A percentile compares a stretch with the other conserved stretches of the same genome.
These are phyloP conservation scores for Crithidia acanthocephali DNA, from an alignment of 208 protist genomes.

Conservation along the genomic window DNA sequence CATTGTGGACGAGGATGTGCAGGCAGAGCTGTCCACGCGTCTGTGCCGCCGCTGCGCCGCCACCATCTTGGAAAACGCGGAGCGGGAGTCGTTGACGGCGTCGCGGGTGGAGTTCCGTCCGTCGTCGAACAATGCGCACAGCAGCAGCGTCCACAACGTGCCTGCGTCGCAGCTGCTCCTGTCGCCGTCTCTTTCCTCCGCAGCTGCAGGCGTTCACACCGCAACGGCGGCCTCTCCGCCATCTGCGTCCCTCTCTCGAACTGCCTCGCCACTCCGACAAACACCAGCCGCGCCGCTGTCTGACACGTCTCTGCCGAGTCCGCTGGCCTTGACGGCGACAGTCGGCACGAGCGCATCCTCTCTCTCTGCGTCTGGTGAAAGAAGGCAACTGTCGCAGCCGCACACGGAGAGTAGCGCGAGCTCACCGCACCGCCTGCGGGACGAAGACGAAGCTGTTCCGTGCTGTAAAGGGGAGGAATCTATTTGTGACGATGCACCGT, in stretches of 20 bases:
- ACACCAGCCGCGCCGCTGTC: neutral
- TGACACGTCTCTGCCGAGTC: neutral
- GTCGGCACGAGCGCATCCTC: neutral
- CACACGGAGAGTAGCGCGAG: too few species aligned
- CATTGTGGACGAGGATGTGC: constrained; percentile 6
- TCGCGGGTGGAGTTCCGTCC: constrained; percentile 22
- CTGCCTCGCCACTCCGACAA: neutral
- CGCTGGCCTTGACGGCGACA: neutral
- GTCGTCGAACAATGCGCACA: constrained; percentile 3
- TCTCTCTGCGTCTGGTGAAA: neutral
- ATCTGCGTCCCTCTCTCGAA: neutral
- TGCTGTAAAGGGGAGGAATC: neutral
- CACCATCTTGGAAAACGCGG: constrained; percentile 28
- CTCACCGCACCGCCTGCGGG: too few species aligned
- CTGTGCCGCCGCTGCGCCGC: constrained; percentile 46
- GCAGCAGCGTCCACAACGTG: neutral
- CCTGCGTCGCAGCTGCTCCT: neutral
- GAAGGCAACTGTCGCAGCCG: too few species aligned
- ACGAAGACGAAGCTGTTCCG: too few species aligned
- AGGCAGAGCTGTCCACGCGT: constrained; percentile 24
- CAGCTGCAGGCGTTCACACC: neutral
- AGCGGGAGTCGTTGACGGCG: constrained; percentile 16
- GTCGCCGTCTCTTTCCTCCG: neutral
- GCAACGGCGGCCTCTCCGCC: neutral
- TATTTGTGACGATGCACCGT: neutral